Evolutionary conservation across 768 basidiomycete genomes (phyloP), one percentile per base, ranked within the genome.

Genomic region (Boletus reticulatus): DNA sequence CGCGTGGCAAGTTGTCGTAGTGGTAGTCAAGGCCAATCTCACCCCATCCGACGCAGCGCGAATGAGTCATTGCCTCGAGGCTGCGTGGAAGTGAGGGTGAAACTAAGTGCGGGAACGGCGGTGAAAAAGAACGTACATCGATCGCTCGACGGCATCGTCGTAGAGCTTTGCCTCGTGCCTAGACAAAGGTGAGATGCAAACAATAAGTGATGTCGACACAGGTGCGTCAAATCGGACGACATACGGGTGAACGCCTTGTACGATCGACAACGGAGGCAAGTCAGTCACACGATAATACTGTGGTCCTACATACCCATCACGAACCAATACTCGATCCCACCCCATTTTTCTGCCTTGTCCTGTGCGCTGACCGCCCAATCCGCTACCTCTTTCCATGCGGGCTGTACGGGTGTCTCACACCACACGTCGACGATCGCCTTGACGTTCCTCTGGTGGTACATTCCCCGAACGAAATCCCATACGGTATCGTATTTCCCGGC

Each of bases 1-100:
- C 78, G 11, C 86, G 82, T 0, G 90, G 88, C 0, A 89, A 89
- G 58, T 84, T 79, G 70, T 89, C 83, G 68, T 93, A 91, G 67
- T 92, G 89, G 62, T 90, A 92, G 58, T 94, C 92, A 13, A 92
- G 79, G 0, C 92, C 91, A 53, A 93, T 93, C 65, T 95, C 92
- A 1, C 92, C 92, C 85, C 88, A 89, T 4, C 90, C 89, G 8
- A 94, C 90, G 63, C 90, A 92, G 12, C 87, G 83, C 1, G 89
- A 88, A 62, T 93, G 91, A 0, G 75, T 43, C 83, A 92, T 89
- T 3, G 90, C 90, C 64, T 85, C 83, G 48, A 89, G 56, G 31
- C 88, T 91, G 42, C 22, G 16, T 17, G n/a, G 8, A 24, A 20
- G 31, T 17, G 38, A 57, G 43, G 56, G 32, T 19, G 2, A 19